phyloP scores from a whole-genome alignment of 2,329 filamentous ascomycete species.

The Plectosphaerella plurivora region DNA sequence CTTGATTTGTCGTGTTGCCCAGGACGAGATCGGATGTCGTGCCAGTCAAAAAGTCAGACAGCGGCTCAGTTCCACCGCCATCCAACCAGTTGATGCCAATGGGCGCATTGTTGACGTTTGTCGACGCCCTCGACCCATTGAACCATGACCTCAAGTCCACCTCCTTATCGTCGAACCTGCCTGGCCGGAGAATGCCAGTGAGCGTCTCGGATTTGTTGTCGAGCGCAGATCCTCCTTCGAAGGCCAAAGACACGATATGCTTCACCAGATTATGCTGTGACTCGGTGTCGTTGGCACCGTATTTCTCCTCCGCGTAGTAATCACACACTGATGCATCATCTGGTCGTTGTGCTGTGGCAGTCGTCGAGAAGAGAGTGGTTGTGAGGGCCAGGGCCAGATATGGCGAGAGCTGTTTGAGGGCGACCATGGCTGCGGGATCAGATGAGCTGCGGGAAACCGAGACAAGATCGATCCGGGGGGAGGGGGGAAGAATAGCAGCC shows the following conservation, averaged over 20 bases:
- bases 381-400: too few relatives aligned
- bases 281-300: conserved; percentile 16
- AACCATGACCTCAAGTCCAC: conserved; percentile 23
- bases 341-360: background rate
- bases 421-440: too few relatives aligned
- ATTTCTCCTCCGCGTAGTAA: conserved; percentile 20
- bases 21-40: conserved; percentile 14
- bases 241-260: conserved; percentile 22
- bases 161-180: conserved; percentile 12
- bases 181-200: conserved; percentile 23
- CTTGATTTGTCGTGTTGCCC: conserved; percentile 19
- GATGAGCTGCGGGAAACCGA: too few relatives aligned
- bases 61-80: conserved; percentile 19
- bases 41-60: conserved; percentile 18
- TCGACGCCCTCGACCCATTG: conserved; percentile 21
- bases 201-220: conserved; percentile 11
- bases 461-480: too few relatives aligned
- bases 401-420: too few relatives aligned
- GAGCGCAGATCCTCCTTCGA: conserved; percentile 16
- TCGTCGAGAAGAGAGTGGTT: background rate
- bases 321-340: conserved; percentile 19
- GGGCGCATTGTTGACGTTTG: conserved; percentile 21
- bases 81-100: conserved; percentile 22
- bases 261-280: conserved; percentile 22
- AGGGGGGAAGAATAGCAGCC: too few relatives aligned